Conservation (phyloP, 2,329 filamentous ascomycete species). For the Didymella pinodella region DNA sequence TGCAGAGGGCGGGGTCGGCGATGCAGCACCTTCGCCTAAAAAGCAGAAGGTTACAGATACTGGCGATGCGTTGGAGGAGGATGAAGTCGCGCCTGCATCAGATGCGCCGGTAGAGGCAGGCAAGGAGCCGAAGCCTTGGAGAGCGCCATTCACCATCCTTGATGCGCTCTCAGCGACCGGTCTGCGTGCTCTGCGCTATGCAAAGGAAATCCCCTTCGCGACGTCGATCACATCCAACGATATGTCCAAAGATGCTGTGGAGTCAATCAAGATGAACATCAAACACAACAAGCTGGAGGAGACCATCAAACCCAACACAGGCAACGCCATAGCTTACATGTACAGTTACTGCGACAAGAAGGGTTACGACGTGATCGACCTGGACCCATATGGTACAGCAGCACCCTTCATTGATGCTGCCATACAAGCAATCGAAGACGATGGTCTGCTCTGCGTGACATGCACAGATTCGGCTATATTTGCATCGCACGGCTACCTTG, state of each 20-base stretch:
- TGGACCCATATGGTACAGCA: constrained; percentile 95
- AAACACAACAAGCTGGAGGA: constrained; percentile 78
- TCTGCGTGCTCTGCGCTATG: constrained; percentile 88
- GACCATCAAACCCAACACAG: constrained; percentile 75
- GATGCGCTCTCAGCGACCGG: constrained; percentile 95
- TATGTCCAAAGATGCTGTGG: constrained; percentile 76
- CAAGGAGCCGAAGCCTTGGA: constrained; percentile 30
- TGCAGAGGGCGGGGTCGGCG: constrained; percentile 24
- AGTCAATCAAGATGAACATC: constrained; percentile 84
- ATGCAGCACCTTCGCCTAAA: constrained; percentile 30
- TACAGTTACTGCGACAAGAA: constrained; percentile 71
- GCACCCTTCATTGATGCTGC: constrained; percentile 92
- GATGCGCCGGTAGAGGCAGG: constrained; percentile 7
- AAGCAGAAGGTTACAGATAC: constrained; percentile 37
- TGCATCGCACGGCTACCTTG: constrained; percentile 90
- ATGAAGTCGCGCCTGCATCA: constrained; percentile 2
- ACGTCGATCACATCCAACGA: constrained; percentile 90
- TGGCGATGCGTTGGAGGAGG: constrained; percentile 20
- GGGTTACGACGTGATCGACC: constrained; percentile 88
- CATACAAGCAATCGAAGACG: constrained; percentile 84
- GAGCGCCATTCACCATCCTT: constrained; percentile 67
- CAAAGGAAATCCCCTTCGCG: constrained; percentile 85
- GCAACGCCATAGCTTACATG: constrained; percentile 92
- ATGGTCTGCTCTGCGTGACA: constrained; percentile 90
- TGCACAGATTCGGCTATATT: constrained; percentile 97